phyloP scores from a whole-genome alignment of 1,284 basidiomycete genomes.

The Mrakiaceae sp. region DNA sequence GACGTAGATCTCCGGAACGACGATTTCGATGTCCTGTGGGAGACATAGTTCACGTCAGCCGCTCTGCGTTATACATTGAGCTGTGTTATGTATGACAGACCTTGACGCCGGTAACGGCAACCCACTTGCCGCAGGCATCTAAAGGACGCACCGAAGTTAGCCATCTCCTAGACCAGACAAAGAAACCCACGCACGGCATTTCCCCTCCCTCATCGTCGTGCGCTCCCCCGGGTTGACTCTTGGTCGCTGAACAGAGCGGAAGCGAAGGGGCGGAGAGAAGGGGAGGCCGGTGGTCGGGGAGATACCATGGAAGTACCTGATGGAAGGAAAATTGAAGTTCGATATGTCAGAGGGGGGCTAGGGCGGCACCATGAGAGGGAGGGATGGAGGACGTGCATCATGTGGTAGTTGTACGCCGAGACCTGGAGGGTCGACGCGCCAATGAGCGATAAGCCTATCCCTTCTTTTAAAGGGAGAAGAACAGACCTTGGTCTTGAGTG shows the following conservation, averaged over 20 bases:
- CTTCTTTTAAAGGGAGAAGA: background rate
- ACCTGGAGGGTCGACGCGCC: background rate
- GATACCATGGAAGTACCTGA: slow-evolving; percentile 3
- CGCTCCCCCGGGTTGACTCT: slow-evolving; percentile 1
- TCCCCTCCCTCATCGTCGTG: slow-evolving; percentile 1
- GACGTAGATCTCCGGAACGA: slow-evolving; percentile 8
- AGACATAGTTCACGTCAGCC: background rate
- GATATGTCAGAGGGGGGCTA: too few relatives aligned
- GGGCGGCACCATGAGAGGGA: too few relatives aligned
- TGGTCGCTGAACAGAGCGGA: background rate
- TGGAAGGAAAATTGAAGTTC: too few relatives aligned
- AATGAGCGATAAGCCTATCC: background rate
- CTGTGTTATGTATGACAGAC: too few relatives aligned
- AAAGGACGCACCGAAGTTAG: background rate
- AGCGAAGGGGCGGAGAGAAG: slow-evolving; percentile 6
- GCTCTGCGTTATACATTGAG: background rate
- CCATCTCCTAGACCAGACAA: too few relatives aligned
- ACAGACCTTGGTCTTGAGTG: slow-evolving; percentile 4
- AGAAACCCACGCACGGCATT: slow-evolving; percentile 1
- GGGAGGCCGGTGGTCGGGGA: slow-evolving; percentile 13
- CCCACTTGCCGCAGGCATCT: background rate
- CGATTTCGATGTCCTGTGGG: background rate
- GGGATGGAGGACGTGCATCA: background rate
- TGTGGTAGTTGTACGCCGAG: slow-evolving; percentile 12
- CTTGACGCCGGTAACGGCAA: background rate